Conservation (phyloP, 805 yeast genomes). For the Zygoascus tannicola region DNA sequence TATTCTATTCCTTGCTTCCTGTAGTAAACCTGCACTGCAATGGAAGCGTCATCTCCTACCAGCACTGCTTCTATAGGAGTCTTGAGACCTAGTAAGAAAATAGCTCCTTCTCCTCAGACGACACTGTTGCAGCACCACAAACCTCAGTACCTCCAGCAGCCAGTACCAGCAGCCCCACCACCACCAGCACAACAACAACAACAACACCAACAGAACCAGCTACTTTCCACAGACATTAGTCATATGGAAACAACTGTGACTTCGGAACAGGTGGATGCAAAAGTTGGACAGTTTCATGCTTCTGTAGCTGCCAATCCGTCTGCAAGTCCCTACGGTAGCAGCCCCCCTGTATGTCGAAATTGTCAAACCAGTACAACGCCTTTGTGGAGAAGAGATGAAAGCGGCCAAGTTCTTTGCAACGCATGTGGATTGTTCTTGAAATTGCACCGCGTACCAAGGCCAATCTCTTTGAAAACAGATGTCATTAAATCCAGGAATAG, state of each 20-base stretch:
- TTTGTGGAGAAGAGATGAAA: slow-evolving; percentile 88
- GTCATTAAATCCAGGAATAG: slow-evolving; percentile 87
- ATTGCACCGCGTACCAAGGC: slow-evolving; percentile 87
- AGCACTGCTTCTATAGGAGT: neutral
- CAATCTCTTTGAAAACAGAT: slow-evolving; percentile 83
- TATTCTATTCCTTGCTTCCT: no score
- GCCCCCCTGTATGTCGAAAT: slow-evolving; percentile 55
- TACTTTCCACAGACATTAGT: no score
- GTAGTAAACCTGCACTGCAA: no score
- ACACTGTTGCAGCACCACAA: neutral
- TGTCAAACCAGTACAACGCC: slow-evolving; percentile 93
- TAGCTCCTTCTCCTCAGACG: no score
- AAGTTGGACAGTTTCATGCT: no score
- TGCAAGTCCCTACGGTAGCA: neutral
- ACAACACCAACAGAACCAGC: no score
- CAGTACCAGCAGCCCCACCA: neutral
- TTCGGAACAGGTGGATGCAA: no score
- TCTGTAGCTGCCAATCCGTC: no score
- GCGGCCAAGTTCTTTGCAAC: slow-evolving; percentile 83
- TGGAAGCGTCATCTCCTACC: neutral
- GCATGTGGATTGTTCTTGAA: slow-evolving; percentile 89
- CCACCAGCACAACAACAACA: slow-evolving; percentile 1
- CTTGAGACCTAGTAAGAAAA: no score
- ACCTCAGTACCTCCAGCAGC: neutral
- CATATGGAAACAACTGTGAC: no score